phyloP scores from a whole-genome alignment of 106 monocot genomes.

The Iris macrosiphon region DNA sequence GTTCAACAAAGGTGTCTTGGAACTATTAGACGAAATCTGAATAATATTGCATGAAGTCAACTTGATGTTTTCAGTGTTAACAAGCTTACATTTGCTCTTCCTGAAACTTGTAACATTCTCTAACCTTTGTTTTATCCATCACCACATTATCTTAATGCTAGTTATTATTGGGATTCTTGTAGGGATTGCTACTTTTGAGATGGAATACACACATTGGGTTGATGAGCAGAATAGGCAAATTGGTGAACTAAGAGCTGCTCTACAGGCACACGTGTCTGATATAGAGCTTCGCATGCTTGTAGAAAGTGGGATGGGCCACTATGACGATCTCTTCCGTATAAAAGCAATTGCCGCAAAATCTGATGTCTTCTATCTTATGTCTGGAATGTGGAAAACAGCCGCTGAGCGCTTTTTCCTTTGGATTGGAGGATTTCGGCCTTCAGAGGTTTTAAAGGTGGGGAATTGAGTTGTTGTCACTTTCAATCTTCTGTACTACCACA shows the following conservation, averaged over 20 bases:
- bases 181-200: conserved; percentile 74
- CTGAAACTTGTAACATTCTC: too few species aligned
- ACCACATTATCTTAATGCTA: too few species aligned
- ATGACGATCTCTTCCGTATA: conserved; percentile 65
- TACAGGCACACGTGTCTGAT: conserved; percentile 60
- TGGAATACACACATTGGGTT: conserved; percentile 83
- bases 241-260: conserved; percentile 50
- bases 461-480: not conserved
- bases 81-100: too few species aligned
- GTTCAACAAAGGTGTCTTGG: too few species aligned
- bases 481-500: not conserved
- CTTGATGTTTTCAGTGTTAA: too few species aligned
- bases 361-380: conserved; percentile 90
- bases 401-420: conserved; percentile 83
- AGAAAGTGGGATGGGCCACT: conserved; percentile 58
- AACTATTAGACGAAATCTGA: too few species aligned
- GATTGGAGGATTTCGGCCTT: conserved; percentile 98
- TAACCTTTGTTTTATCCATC: too few species aligned
- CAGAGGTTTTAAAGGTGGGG: conserved; percentile 90
- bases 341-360: conserved; percentile 65
- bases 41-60: too few species aligned
- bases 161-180: too few species aligned
- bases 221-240: conserved; percentile 77
- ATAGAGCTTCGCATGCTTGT: conserved; percentile 73
- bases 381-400: conserved; percentile 81